phyloP scores from a whole-genome alignment of 2,329 filamentous ascomycete genomes.

The Hymenotorrendiella dingleyae region DNA sequence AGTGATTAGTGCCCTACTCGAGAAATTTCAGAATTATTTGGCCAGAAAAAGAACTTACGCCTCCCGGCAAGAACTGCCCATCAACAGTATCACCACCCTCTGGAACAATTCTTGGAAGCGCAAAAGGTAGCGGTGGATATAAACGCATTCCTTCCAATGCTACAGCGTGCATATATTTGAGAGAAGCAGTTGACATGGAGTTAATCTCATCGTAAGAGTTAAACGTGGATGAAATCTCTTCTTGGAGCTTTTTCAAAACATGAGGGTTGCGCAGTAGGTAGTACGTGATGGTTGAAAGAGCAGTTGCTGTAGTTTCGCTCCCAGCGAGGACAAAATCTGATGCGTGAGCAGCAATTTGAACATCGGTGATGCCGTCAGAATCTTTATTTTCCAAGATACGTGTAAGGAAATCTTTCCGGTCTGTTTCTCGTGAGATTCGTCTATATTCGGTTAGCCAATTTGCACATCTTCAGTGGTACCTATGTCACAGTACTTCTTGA shows the following conservation, averaged over 20 bases:
- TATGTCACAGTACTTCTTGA: neutral
- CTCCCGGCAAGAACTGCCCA: conserved; percentile 3
- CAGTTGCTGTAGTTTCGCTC: conserved; percentile 30
- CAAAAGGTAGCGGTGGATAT: conserved; percentile 3
- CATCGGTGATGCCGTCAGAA: neutral
- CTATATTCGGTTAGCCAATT: too few species aligned
- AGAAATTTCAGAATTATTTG: conserved; percentile 7
- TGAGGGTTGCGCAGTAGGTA: conserved; percentile 49
- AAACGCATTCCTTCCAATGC: conserved; percentile 8
- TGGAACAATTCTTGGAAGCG: neutral
- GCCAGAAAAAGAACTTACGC: conserved; percentile 29
- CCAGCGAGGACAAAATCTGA: conserved; percentile 26
- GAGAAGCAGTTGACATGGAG: neutral
- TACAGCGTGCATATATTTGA: conserved; percentile 5
- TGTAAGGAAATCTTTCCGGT: conserved; percentile 7
- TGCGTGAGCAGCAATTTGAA: conserved; percentile 25
- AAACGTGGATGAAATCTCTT: neutral
- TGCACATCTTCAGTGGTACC: too few species aligned
- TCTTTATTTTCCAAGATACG: neutral
- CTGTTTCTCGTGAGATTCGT: too few species aligned
- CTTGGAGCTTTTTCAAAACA: neutral
- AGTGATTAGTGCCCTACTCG: conserved; percentile 26
- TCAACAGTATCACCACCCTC: conserved; percentile 1
- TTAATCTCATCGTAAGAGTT: conserved; percentile 6
- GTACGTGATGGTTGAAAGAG: conserved; percentile 18